Evolutionary conservation across 345 rosid genomes (phyloP).

Genomic region (Conringia planisiliqua): DNA sequence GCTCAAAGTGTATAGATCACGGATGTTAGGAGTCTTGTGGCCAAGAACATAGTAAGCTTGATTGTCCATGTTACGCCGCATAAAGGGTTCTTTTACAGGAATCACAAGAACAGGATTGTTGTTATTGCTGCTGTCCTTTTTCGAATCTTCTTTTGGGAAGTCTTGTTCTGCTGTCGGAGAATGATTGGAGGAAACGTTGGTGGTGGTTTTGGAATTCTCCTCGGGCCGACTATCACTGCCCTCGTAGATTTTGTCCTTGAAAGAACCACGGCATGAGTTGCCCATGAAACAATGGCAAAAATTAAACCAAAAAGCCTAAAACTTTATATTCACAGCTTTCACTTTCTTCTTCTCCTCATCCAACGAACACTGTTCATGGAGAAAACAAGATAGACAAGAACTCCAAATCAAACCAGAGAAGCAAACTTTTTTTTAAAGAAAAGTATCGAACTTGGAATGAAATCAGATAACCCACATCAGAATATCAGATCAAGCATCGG

Average conservation of each 20-base stretch:
- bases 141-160: conserved; percentile 35
- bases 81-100: conserved; percentile 47
- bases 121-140: conserved; percentile 25
- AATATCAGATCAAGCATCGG: conserved; percentile 29
- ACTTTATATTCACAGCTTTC: conserved; percentile 15
- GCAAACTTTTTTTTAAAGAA: not conserved
- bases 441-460: conserved; percentile 1
- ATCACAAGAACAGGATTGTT: conserved; percentile 32
- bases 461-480: conserved; percentile 22
- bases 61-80: conserved; percentile 60
- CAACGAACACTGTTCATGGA: conserved; percentile 18
- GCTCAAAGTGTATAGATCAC: conserved; percentile 77
- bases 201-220: conserved; percentile 42
- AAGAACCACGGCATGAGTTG: conserved; percentile 98
- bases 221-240: conserved; percentile 66
- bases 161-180: conserved; percentile 44
- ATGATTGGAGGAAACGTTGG: conserved; percentile 40
- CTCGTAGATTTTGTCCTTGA: conserved; percentile 69
- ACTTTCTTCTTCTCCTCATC: conserved; percentile 38
- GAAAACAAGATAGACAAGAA: not conserved
- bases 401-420: conserved; percentile 4
- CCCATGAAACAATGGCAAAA: conserved; percentile 77
- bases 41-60: conserved; percentile 83
- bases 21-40: conserved; percentile 80
- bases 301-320: not conserved